Percentiles rank a stretch among this genome's conserved stretches.
Conservation (phyloP, 208 protist species). For the Leptomonas pyrrhocoris region DNA sequence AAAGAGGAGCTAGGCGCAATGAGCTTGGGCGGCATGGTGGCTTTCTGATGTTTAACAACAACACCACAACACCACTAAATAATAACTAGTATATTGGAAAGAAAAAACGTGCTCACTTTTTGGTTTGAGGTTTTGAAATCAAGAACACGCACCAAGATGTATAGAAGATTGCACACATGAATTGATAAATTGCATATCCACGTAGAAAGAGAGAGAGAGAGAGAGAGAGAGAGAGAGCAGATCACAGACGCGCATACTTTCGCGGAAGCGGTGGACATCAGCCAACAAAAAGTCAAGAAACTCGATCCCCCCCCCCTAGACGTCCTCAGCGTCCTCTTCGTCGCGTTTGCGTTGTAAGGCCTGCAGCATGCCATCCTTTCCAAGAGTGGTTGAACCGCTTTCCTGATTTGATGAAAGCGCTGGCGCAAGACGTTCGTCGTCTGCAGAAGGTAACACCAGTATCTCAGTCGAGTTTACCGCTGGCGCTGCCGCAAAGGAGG, state of each 20-base stretch:
- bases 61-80: too few species aligned
- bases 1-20: too few species aligned
- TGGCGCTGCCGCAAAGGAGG: neutral
- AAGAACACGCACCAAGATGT: too few species aligned
- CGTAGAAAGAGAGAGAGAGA: neutral
- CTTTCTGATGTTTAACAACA: too few species aligned
- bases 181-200: too few species aligned
- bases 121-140: too few species aligned
- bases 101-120: too few species aligned
- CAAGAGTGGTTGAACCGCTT: neutral
- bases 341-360: slow-evolving; percentile 28
- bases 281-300: neutral
- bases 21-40: too few species aligned
- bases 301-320: neutral
- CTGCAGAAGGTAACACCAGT: neutral
- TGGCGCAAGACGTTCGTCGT: neutral
- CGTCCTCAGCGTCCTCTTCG: slow-evolving; percentile 38
- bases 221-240: neutral
- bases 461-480: neutral
- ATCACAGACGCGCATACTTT: neutral
- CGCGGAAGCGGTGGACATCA: neutral
- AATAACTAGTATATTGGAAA: too few species aligned
- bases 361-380: slow-evolving; percentile 39
- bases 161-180: too few species aligned
- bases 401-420: neutral